Evolutionary conservation across 73 alveolate genomes (phyloP), one percentile per base, ranked within the genome.

Genomic region (Paramecium octaurelia): DNA sequence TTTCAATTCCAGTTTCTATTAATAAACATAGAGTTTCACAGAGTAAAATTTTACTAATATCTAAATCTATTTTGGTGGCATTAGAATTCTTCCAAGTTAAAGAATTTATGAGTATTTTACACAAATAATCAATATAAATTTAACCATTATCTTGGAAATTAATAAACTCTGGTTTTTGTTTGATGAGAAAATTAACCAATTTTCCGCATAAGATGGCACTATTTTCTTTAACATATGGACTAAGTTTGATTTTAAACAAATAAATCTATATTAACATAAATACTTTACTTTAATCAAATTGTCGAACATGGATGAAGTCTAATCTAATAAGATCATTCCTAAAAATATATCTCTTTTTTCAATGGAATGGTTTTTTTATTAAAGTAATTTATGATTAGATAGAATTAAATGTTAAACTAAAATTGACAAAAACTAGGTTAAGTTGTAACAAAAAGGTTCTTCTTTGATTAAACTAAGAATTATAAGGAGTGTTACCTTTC

Each of bases 171-270:
- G 91, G 91, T 35, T 27, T 80, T 24, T 80, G 8, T 43, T 80
- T 80, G 12, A 80, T 20, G 1, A 80, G 6, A 14, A 80, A 35
- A 46, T 80, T 80, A n/a, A 80, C 75, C 46, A 80, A 14, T 24
- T 23, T 40, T 44, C 91, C 91, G 44, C 76, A 42, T 44, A 80
- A 23, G 3, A 44, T 44, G 9, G 76, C 91, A 80, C 91, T 80
- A 35, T 80, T 80, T 27, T 80, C 91, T 48, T 80, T 80, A 21
- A 80, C 50, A 80, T 44, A 24, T 4, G 70, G 44, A 40, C 75
- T 42, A 12, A 80, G 16, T 44, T 80, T 80, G 14, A 80, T 80
- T 80, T 46, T 40, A 48, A 80, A 80, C 0, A 80, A 24, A 44
- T 80, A 80, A 43, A 80, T 48, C 91, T 80, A 12, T 31, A 20